Conservation (phyloP, 2,329 filamentous ascomycete species). For the Neocatenulostroma microsporum region DNA sequence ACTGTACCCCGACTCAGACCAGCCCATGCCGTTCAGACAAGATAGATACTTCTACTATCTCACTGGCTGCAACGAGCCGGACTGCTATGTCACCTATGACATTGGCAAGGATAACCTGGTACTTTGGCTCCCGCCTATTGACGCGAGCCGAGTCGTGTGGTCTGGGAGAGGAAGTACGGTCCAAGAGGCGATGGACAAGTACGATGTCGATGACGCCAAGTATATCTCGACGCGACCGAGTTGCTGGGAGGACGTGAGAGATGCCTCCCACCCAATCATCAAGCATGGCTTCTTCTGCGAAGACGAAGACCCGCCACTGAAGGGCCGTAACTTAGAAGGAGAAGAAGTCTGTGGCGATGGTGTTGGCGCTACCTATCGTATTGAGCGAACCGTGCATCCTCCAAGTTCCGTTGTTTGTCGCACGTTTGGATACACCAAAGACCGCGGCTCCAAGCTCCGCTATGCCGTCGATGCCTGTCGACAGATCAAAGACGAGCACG, state of each 20-base stretch:
- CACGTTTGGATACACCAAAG: too few species aligned
- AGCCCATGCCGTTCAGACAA: slow-evolving; percentile 70
- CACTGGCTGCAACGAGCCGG: slow-evolving; percentile 73
- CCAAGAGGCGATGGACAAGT: slow-evolving; percentile 66
- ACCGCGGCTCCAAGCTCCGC: slow-evolving; percentile 51
- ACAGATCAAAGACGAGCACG: slow-evolving; percentile 77
- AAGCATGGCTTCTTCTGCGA: too few species aligned
- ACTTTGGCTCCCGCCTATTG: slow-evolving; percentile 82
- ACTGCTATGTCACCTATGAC: slow-evolving; percentile 75
- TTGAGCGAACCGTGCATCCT: too few species aligned
- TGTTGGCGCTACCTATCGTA: too few species aligned
- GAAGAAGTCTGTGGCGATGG: too few species aligned
- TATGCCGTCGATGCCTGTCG: slow-evolving; percentile 72
- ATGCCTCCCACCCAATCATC: too few species aligned
- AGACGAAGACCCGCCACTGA: too few species aligned
- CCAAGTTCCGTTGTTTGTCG: too few species aligned
- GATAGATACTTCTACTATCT: slow-evolving; percentile 86
- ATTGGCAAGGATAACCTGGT: slow-evolving; percentile 64
- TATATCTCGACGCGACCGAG: too few species aligned
- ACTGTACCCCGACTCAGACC: slow-evolving; percentile 62
- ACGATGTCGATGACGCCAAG: slow-evolving; percentile 70
- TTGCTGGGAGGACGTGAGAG: too few species aligned
- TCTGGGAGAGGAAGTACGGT: slow-evolving; percentile 73
- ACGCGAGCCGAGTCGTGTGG: slow-evolving; percentile 90
- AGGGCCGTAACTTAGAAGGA: too few species aligned